Evolutionary conservation across 768 basidiomycete genomes (phyloP).

Genomic region (Suillus hirtellus): DNA sequence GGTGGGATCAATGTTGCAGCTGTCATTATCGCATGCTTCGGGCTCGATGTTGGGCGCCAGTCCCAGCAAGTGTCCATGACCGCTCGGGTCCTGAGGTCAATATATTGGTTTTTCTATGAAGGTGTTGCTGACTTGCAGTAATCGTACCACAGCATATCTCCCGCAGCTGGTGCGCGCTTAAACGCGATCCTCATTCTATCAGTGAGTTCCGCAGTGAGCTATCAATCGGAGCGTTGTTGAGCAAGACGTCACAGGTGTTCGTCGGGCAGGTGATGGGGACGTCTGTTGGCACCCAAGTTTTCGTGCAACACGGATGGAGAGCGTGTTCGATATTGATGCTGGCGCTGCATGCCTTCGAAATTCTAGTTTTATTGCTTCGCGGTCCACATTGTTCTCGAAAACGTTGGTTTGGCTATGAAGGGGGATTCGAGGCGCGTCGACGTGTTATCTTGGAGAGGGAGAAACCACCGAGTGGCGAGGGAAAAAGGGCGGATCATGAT

Average conservation of each 20-base stretch:
- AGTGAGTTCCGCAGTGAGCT: conserved; percentile 35
- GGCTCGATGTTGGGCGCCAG: conserved; percentile 76
- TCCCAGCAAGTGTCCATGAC: conserved; percentile 68
- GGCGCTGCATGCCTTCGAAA: conserved; percentile 55
- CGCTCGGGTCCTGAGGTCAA: conserved; percentile 58
- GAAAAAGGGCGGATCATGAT: conserved; percentile 2
- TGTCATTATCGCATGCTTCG: conserved; percentile 67
- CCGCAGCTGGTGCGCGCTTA: conserved; percentile 62
- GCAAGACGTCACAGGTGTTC: conserved; percentile 44
- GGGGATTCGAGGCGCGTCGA: conserved; percentile 49
- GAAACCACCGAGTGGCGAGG: background rate
- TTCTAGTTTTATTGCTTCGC: conserved; percentile 58
- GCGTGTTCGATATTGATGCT: conserved; percentile 61
- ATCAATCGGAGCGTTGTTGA: background rate
- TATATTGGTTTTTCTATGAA: conserved; percentile 11
- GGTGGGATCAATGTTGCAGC: conserved; percentile 71
- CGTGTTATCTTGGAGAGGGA: conserved; percentile 31
- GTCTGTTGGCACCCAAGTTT: conserved; percentile 69
- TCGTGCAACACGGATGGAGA: conserved; percentile 70
- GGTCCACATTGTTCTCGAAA: conserved; percentile 59
- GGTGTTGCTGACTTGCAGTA: conserved; percentile 7
- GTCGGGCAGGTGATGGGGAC: conserved; percentile 86
- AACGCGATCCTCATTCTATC: conserved; percentile 78
- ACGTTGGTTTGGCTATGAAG: conserved; percentile 66
- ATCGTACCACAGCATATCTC: conserved; percentile 29